Conservation (phyloP, 1,284 basidiomycete genomes). For the Wolfiporia cocos region DNA sequence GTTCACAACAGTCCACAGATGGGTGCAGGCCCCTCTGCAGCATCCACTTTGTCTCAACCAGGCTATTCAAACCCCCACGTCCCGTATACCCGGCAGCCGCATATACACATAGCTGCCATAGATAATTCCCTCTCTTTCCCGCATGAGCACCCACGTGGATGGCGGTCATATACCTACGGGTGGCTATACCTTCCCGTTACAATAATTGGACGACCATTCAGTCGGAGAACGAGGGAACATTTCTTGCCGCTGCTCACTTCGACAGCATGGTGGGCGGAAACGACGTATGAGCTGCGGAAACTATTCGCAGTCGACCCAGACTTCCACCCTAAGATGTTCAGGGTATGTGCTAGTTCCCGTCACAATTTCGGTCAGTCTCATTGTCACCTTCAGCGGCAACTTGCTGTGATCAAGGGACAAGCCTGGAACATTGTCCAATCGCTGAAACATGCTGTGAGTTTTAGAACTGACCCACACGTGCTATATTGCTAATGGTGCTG, state of each 20-base stretch:
- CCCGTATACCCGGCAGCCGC: slow-evolving; percentile 31
- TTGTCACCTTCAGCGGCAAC: slow-evolving; percentile 52
- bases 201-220: slow-evolving; percentile 81
- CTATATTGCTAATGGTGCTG: too few relatives aligned
- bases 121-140: slow-evolving; percentile 93
- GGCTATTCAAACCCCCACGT: slow-evolving; percentile 18
- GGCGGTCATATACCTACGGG: slow-evolving; percentile 88
- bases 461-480: too few relatives aligned
- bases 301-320: slow-evolving; percentile 80
- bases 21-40: slow-evolving; percentile 15
- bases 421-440: slow-evolving; percentile 88
- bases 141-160: slow-evolving; percentile 83
- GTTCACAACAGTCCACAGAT: slow-evolving; percentile 34
- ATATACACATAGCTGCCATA: slow-evolving; percentile 84
- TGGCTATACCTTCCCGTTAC: slow-evolving; percentile 89
- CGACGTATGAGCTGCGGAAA: slow-evolving; percentile 70
- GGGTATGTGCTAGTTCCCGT: slow-evolving; percentile 33
- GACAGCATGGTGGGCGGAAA: slow-evolving; percentile 88
- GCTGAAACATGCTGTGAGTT: slow-evolving; percentile 62
- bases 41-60: slow-evolving; percentile 13
- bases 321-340: slow-evolving; percentile 84
- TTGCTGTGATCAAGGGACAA: slow-evolving; percentile 89
- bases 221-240: slow-evolving; percentile 73
- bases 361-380: background rate
- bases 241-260: slow-evolving; percentile 80